Evolutionary conservation across 2,329 filamentous ascomycete species (phyloP).

Genomic region (Ascochyta fabae): DNA sequence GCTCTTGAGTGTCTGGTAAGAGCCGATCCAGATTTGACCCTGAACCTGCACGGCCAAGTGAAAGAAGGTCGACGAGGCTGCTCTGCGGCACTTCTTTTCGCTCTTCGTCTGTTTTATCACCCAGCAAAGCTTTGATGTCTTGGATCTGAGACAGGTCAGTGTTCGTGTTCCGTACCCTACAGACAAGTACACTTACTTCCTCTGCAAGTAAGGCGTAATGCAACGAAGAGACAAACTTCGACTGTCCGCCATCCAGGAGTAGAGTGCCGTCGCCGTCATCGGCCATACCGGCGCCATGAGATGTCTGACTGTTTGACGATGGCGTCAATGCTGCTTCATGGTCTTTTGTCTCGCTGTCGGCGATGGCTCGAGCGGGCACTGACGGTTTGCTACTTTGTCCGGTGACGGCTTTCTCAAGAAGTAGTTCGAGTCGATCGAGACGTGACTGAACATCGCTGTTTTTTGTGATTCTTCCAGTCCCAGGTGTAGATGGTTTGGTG

Average conservation of each 20-base stretch:
- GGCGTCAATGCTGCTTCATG: constrained; percentile 34
- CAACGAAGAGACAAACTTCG: constrained; percentile 50
- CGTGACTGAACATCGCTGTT: constrained; percentile 45
- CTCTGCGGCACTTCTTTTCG: constrained; percentile 36
- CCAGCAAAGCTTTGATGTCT: constrained; percentile 48
- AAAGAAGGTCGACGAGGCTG: constrained; percentile 42
- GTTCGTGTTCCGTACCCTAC: neutral
- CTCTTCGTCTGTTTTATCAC: constrained; percentile 42
- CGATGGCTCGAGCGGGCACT: constrained; percentile 25
- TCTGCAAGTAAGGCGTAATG: constrained; percentile 50
- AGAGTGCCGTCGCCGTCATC: constrained; percentile 47
- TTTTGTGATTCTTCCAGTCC: constrained; percentile 30
- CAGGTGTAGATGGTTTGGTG: constrained; percentile 29
- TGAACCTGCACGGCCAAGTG: constrained; percentile 39
- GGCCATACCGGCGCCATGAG: constrained; percentile 44
- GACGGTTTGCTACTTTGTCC: constrained; percentile 24
- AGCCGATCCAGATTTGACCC: constrained; percentile 36
- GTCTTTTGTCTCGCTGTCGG: constrained; percentile 30
- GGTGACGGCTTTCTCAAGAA: constrained; percentile 44
- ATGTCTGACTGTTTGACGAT: constrained; percentile 44
- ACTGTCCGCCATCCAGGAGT: constrained; percentile 46
- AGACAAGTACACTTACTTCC: constrained; percentile 34
- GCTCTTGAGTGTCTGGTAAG: constrained; percentile 39
- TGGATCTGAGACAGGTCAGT: constrained; percentile 37
- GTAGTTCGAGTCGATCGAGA: constrained; percentile 46